Percentiles rank a stretch among this genome's conserved stretches.
These are phyloP conservation scores for Ceratobasidium sp. DNA, from an alignment of 1,284 basidiomycete species.

Conservation along the genomic window DNA sequence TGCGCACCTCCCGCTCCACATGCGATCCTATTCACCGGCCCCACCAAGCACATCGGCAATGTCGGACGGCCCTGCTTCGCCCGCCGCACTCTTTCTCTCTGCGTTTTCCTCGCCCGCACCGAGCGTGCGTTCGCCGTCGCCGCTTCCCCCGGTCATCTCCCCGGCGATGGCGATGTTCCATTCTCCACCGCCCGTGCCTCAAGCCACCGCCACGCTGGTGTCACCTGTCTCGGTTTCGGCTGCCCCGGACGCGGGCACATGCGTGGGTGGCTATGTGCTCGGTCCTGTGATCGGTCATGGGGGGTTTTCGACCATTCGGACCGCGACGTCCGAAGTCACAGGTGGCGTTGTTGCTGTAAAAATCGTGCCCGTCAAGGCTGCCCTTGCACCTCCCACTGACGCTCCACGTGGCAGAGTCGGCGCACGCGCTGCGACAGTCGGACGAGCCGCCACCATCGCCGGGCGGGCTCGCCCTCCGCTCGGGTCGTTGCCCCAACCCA, in stretches of 20 bases:
- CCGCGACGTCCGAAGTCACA: slow-evolving; percentile 71
- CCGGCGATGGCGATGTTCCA: slow-evolving; percentile 48
- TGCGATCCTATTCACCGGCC: slow-evolving; percentile 37
- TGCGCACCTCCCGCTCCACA: slow-evolving; percentile 35
- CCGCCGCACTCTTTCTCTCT: slow-evolving; percentile 83
- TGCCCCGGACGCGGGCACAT: slow-evolving; percentile 37
- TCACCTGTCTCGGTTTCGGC: slow-evolving; percentile 27
- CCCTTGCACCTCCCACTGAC: slow-evolving; percentile 63
- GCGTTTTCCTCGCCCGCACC: slow-evolving; percentile 64
- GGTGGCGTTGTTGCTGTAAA: slow-evolving; percentile 83
- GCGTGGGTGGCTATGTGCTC: slow-evolving; percentile 71
- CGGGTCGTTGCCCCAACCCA: slow-evolving; percentile 61
- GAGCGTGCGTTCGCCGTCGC: slow-evolving; percentile 43
- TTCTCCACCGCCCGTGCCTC: slow-evolving; percentile 26
- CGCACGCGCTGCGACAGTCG: slow-evolving; percentile 35
- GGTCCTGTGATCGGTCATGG: slow-evolving; percentile 85
- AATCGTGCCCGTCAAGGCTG: slow-evolving; percentile 72
- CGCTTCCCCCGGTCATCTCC: slow-evolving; percentile 25
- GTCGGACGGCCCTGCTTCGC: slow-evolving; percentile 61
- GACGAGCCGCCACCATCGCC: slow-evolving; percentile 38
- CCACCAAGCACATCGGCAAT: slow-evolving; percentile 28
- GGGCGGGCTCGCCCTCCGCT: slow-evolving; percentile 59
- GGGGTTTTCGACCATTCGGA: slow-evolving; percentile 87
- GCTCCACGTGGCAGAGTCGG: slow-evolving; percentile 46
- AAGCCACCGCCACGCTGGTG: slow-evolving; percentile 30